Evolutionary conservation across 1,284 basidiomycete genomes (phyloP).

Genomic region (Sporisorium sorghi): DNA sequence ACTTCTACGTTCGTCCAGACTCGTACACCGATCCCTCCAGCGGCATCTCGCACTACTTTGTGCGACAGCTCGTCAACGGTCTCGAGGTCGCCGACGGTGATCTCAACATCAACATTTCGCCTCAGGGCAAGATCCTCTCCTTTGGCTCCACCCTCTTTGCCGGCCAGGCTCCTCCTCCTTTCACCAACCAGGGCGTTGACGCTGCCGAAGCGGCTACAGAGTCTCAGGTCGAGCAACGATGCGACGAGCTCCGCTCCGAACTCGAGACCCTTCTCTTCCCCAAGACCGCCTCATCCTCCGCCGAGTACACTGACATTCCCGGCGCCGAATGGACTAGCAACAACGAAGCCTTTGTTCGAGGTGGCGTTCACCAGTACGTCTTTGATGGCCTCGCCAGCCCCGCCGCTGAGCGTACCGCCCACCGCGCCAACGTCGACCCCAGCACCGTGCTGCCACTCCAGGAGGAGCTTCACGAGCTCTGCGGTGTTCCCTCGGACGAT

Average conservation of each 20-base stretch:
- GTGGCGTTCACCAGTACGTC: conserved; percentile 49
- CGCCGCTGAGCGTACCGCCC: conserved; percentile 13
- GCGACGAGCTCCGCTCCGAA: conserved; percentile 34
- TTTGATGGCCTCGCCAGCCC: conserved; percentile 36
- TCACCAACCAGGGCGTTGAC: conserved; percentile 47
- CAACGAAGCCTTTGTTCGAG: conserved; percentile 39
- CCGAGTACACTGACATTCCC: conserved; percentile 30
- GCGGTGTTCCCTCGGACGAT: conserved; percentile 51
- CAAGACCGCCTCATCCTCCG: conserved; percentile 9
- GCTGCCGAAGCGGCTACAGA: conserved; percentile 21
- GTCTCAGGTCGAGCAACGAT: conserved; percentile 34
- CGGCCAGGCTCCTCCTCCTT: conserved; percentile 48
- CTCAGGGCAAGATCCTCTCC: conserved; percentile 53
- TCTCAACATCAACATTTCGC: conserved; percentile 55
- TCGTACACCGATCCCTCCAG: conserved; percentile 57
- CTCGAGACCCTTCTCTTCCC: conserved; percentile 43
- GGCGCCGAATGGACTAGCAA: conserved; percentile 24
- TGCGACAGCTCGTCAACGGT: conserved; percentile 59
- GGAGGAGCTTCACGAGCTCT: conserved; percentile 56
- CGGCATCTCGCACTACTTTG: conserved; percentile 56
- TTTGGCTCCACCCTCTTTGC: conserved; percentile 58
- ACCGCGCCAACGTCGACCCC: conserved; percentile 32
- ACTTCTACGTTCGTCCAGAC: conserved; percentile 57
- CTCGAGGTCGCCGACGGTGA: conserved; percentile 57
- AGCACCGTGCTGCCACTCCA: conserved; percentile 39